Evolutionary conservation across 495 filamentous ascomycete genomes (phyloP), one percentile per base, ranked within the genome.

Genomic region (Talaromyces trachyspermus): DNA sequence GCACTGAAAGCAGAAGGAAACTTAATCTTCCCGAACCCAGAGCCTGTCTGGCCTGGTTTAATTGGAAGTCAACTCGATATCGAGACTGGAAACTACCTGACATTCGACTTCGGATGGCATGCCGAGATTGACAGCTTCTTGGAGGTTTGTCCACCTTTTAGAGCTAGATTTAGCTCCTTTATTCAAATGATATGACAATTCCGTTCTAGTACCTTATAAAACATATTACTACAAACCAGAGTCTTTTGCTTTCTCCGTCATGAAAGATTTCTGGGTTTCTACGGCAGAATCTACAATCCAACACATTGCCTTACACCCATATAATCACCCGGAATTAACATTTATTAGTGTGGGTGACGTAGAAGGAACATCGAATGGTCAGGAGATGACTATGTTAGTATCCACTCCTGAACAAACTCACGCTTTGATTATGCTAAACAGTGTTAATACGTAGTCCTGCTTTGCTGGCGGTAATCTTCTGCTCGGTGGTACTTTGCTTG

Each of bases 391-490:
- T 58, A 58, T 42, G 52, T 57, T 22, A 14, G 52, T 54, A 19
- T 0, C 10, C 14, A 2, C 52, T 75, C n/a, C n/a, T n/a, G n/a
- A n/a, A n/a, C n/a, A n/a, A n/a, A n/a, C n/a, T n/a, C n/a, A n/a
- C n/a, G n/a, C n/a, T n/a, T n/a, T n/a, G n/a, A n/a, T n/a, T n/a
- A n/a, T n/a, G n/a, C n/a, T n/a, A n/a, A n/a, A n/a, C n/a, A n/a
- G n/a, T n/a, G n/a, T n/a, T n/a, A n/a, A n/a, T n/a, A n/a, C n/a
- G n/a, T 62, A 68, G 44, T 54, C 85, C 9, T 88, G 86, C 61
- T 91, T 91, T 58, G 72, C 78, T 44, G 85, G 83, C 15, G 86
- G 86, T 5, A 88, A 83, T 58, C 84, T 91, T 60, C 80, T 89
- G 41, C 76, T 89, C n/a, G 86, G 84, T 18, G 86, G 84, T 2